Evolutionary conservation across 306 rosid genomes (phyloP), one percentile per base, ranked within the genome.

Genomic region (Quillaja saponaria): DNA sequence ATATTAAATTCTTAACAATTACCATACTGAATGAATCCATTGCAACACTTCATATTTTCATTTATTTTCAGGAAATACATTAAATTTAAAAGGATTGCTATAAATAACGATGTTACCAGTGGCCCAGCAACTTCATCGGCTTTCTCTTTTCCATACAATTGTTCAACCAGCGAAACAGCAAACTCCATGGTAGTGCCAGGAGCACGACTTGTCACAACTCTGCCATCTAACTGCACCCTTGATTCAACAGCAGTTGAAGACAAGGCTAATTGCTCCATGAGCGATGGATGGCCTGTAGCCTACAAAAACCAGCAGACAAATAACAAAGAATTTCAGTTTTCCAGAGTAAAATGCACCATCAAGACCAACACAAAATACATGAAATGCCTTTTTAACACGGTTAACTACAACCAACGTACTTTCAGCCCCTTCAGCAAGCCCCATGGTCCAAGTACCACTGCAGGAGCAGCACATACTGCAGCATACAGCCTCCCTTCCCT

Each of bases 391-490:
- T n/a, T n/a, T n/a, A n/a, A n/a, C n/a, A n/a, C n/a, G n/a, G n/a
- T n/a, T n/a, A n/a, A n/a, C n/a, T n/a, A n/a, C n/a, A n/a, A 56
- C 55, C 21, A 47, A 64, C 71, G 58, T 68, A 91, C 98, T 84
- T 86, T 84, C 83, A 84, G 57, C 14, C 98, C 98, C 74, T 86
- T 88, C 28, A 91, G 74, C 58, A 91, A 72, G 55, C 95, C 96
- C 98, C 98, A 91, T 11, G 87, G 75, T 48, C 85, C 98, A 68
- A 91, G 83, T 17, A 76, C 90, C 73, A 77, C 95, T 0, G 95
- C 98, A 55, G 98, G 98, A 57, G 98, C 86, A 77, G 96, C 96
- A 76, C 96, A 91, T 1, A 91, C 76, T 3, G 95, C 98, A 6
- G 96, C 88, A 69, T 84, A 86, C 52, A 79, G 85, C 74, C 81